Evolutionary conservation across 2,329 filamentous ascomycete species (phyloP).

Genomic region (Diaporthe sp.): DNA sequence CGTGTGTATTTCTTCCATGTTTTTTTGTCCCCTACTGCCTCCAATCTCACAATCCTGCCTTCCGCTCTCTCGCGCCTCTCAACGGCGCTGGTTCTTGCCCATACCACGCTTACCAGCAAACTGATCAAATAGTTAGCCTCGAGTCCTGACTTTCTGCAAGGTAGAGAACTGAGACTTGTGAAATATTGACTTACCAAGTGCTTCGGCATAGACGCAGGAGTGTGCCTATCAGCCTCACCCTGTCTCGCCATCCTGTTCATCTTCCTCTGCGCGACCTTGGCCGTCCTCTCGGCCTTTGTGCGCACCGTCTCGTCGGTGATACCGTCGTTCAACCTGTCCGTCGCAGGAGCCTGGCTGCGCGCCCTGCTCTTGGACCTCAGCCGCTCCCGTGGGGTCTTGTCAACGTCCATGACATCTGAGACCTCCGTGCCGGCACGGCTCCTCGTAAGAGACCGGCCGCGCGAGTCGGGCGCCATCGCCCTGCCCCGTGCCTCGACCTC

Average conservation of each 20-base stretch:
- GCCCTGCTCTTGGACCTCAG: slow-evolving; percentile 81
- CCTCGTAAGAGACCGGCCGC: slow-evolving; percentile 79
- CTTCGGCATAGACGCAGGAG: slow-evolving; percentile 84
- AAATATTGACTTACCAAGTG: slow-evolving; percentile 79
- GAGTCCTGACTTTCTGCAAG: too few species aligned
- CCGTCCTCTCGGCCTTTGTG: slow-evolving; percentile 85
- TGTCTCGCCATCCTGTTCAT: slow-evolving; percentile 98
- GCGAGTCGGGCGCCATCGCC: slow-evolving; percentile 70
- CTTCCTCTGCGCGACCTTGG: slow-evolving; percentile 95
- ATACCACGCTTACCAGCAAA: slow-evolving; percentile 93
- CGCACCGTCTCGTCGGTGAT: slow-evolving; percentile 77
- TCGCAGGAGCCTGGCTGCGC: slow-evolving; percentile 68
- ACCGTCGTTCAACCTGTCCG: slow-evolving; percentile 82
- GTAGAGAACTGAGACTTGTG: slow-evolving; percentile 3
- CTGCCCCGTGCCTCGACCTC: slow-evolving; percentile 81
- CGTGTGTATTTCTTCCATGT: slow-evolving; percentile 21
- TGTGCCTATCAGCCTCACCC: slow-evolving; percentile 96
- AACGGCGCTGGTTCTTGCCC: slow-evolving; percentile 86
- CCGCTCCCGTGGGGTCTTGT: slow-evolving; percentile 68
- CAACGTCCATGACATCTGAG: slow-evolving; percentile 82
- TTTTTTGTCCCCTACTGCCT: neutral
- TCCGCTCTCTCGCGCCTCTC: slow-evolving; percentile 46
- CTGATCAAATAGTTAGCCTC: slow-evolving; percentile 62
- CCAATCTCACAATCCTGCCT: too few species aligned
- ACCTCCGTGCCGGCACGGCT: slow-evolving; percentile 74